Conservation (phyloP, 2,329 filamentous ascomycete genomes). For the Acrodontium crateriforme region DNA sequence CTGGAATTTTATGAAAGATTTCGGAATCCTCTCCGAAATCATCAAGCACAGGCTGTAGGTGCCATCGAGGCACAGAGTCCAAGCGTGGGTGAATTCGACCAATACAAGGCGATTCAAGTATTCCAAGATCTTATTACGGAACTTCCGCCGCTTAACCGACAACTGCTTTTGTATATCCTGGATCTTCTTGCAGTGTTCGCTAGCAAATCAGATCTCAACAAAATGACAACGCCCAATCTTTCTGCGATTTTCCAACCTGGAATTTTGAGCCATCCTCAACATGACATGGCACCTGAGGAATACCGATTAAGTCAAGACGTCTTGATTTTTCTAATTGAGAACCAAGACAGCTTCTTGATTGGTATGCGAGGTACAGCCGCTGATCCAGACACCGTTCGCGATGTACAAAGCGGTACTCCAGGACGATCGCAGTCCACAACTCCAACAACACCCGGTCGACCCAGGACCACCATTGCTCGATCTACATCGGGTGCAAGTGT, state of each 20-base stretch:
- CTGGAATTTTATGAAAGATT: conserved; percentile 87
- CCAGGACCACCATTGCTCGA: conserved; percentile 49
- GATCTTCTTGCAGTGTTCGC: conserved; percentile 94
- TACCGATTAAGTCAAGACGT: conserved; percentile 95
- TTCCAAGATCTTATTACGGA: conserved; percentile 90
- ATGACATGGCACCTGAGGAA: conserved; percentile 90
- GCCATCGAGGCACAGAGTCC: conserved; percentile 51
- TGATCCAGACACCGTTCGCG: conserved; percentile 62
- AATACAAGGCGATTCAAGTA: conserved; percentile 58
- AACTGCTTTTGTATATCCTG: conserved; percentile 87
- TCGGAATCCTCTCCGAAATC: conserved; percentile 60
- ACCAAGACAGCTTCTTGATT: conserved; percentile 95
- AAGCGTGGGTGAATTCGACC: conserved; percentile 59
- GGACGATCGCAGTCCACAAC: conserved; percentile 30
- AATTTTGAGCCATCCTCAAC: conserved; percentile 80
- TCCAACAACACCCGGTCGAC: conserved; percentile 25
- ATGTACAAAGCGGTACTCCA: conserved; percentile 55
- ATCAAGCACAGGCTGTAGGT: conserved; percentile 57
- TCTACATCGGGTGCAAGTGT: conserved; percentile 82
- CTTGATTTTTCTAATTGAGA: conserved; percentile 93
- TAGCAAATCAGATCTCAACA: conserved; percentile 89
- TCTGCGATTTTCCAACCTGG: conserved; percentile 97
- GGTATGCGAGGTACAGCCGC: conserved; percentile 98
- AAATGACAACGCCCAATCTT: conserved; percentile 90
- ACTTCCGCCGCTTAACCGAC: conserved; percentile 80